A percentile compares a stretch with the other conserved stretches of the same genome.
Evolutionary conservation across 768 basidiomycete genomes (phyloP).

Genomic region (Kwoniella shandongensis): DNA sequence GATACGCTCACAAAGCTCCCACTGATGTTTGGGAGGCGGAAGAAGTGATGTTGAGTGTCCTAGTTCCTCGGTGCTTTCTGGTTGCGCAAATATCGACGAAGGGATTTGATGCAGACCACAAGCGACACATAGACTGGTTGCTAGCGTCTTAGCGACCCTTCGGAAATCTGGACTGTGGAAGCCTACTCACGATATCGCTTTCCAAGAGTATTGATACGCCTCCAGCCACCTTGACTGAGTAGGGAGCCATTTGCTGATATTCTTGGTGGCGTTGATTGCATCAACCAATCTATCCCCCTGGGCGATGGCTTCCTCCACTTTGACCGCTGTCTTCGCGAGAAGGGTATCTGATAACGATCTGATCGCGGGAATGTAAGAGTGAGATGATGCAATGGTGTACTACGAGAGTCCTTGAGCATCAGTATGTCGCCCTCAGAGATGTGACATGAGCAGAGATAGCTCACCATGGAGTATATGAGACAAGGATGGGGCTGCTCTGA

Average conservation of each 20-base stretch:
- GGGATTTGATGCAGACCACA: constrained; percentile 34
- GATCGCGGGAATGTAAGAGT: constrained; percentile 38
- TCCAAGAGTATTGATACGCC: constrained; percentile 18
- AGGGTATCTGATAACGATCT: constrained; percentile 29
- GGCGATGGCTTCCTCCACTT: constrained; percentile 26
- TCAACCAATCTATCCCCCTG: constrained; percentile 34
- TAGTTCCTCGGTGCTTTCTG: background rate
- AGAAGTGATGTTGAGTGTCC: constrained; percentile 10
- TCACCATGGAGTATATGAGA: constrained; percentile 36
- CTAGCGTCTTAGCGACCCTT: background rate
- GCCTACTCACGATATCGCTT: constrained; percentile 22
- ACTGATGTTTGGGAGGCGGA: constrained; percentile 28
- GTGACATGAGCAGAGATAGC: background rate
- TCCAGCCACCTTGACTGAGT: constrained; percentile 21
- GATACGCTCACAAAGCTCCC: constrained; percentile 32
- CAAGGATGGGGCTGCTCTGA: constrained; percentile 27
- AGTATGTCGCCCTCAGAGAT: background rate
- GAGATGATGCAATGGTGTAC: constrained; percentile 32
- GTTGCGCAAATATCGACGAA: constrained; percentile 1
- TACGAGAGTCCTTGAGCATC: background rate
- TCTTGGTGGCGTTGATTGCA: constrained; percentile 29
- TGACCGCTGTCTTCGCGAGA: constrained; percentile 19
- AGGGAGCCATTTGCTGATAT: constrained; percentile 34
- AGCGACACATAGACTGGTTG: constrained; percentile 26
- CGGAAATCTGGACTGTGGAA: too few species aligned